phyloP scores from a whole-genome alignment of 129 eudicot genomes.

The Lonicera japonica region DNA sequence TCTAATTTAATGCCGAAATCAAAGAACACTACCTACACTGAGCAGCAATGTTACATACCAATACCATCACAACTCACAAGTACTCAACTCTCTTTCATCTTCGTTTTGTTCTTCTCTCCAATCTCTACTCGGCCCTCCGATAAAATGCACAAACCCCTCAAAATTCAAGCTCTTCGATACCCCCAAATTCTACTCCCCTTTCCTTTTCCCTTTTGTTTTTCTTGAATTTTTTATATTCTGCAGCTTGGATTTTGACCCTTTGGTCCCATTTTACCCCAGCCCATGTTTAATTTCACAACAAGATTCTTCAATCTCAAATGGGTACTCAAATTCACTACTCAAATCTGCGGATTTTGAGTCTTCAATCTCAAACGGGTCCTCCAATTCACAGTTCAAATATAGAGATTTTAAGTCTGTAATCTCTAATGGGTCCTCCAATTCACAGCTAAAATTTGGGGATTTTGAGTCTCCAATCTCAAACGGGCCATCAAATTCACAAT shows the following conservation, averaged over 20 bases:
- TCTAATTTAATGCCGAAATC: constrained; percentile 46
- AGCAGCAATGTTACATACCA: constrained; percentile 66
- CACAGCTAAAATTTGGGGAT: too few relatives aligned
- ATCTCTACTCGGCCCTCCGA: constrained; percentile 60
- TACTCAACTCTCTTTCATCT: constrained; percentile 70
- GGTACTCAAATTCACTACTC: constrained; percentile 9
- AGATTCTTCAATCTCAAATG: constrained; percentile 22
- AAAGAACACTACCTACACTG: constrained; percentile 35
- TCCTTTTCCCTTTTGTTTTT: constrained; percentile 35
- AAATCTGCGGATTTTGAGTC: constrained; percentile 10
- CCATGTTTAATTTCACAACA: constrained; percentile 32
- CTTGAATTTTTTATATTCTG: constrained; percentile 42
- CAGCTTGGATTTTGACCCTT: constrained; percentile 50
- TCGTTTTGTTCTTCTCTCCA: constrained; percentile 65
- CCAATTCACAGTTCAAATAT: too few relatives aligned
- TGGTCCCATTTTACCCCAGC: too few relatives aligned
- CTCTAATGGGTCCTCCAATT: too few relatives aligned
- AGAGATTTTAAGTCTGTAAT: too few relatives aligned
- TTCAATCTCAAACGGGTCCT: too few relatives aligned
- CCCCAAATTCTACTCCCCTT: constrained; percentile 48
- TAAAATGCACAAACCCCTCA: constrained; percentile 40
- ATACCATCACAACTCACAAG: constrained; percentile 76
- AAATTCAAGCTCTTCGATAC: constrained; percentile 35
- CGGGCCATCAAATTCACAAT: too few relatives aligned
- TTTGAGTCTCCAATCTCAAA: too few relatives aligned